Conservation (phyloP, 306 rosid species). For the Citrullus amarus region DNA sequence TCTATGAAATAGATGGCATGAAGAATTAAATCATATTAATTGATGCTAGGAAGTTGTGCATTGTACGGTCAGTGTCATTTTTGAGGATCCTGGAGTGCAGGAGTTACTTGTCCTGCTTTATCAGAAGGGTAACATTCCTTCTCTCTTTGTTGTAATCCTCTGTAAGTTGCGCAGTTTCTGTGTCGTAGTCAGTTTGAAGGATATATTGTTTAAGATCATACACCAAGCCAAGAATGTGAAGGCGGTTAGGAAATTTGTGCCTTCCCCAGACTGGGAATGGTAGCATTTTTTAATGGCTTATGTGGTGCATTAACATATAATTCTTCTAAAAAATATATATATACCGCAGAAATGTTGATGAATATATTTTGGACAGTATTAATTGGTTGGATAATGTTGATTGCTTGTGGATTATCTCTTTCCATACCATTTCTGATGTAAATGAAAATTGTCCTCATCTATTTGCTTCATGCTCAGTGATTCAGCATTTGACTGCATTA, state of each 20-base stretch:
- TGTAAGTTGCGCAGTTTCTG: background rate
- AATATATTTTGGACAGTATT: background rate
- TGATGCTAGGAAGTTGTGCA: constrained; percentile 77
- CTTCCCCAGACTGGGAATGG: background rate
- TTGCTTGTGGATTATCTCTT: background rate
- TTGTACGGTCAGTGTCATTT: constrained; percentile 87
- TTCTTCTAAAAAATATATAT: background rate
- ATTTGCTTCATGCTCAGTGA: background rate
- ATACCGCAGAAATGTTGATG: background rate
- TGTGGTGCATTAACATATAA: background rate
- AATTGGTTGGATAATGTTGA: background rate
- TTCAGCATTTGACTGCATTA: background rate
- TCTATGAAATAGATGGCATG: constrained; percentile 8
- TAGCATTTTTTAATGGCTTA: background rate
- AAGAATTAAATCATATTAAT: constrained; percentile 3
- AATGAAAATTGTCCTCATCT: background rate
- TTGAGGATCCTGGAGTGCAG: constrained; percentile 97
- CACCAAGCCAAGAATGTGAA: background rate
- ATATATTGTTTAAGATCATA: background rate
- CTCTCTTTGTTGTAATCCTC: background rate
- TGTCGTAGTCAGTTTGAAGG: background rate
- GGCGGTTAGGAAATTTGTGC: background rate
- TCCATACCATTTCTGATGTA: background rate
- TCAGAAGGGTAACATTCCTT: constrained; percentile 36
- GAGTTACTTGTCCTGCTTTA: constrained; percentile 79